Conservation (phyloP, 2,329 filamentous ascomycete genomes). For the Phyllosticta citrichinensis region DNA sequence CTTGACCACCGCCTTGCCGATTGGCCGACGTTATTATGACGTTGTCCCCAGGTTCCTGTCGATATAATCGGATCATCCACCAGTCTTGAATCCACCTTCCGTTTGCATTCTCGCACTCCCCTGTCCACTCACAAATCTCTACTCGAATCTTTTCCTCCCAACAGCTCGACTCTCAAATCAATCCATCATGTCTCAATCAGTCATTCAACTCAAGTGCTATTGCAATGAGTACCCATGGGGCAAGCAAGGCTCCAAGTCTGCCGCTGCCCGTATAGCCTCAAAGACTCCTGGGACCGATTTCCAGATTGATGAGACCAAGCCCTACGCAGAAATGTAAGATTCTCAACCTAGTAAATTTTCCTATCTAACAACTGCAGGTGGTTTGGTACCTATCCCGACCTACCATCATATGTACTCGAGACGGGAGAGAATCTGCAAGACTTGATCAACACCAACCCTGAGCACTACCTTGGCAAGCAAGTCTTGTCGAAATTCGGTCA, state of each 20-base stretch:
- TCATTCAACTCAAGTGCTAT: constrained; percentile 45
- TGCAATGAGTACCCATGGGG: constrained; percentile 62
- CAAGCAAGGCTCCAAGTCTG: constrained; percentile 53
- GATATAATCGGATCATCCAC: not conserved
- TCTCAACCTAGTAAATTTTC: not conserved
- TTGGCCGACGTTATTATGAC: constrained; percentile 10
- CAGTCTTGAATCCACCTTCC: not conserved
- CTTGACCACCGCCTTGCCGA: not conserved
- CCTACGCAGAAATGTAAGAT: constrained; percentile 50
- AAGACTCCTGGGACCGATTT: constrained; percentile 55
- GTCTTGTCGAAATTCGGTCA: constrained; percentile 52
- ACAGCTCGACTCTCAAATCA: not conserved
- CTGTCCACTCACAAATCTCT: not conserved
- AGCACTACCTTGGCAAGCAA: constrained; percentile 53
- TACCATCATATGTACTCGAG: constrained; percentile 48
- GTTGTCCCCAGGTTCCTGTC: not conserved
- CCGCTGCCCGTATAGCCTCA: constrained; percentile 55
- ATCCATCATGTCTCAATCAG: constrained; percentile 37
- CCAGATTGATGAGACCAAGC: constrained; percentile 52
- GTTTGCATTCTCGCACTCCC: not conserved
- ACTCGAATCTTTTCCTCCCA: constrained; percentile 10
- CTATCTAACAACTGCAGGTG: constrained; percentile 31
- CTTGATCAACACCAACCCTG: constrained; percentile 51
- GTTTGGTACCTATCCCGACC: constrained; percentile 67
- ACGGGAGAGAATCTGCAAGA: constrained; percentile 56